Evolutionary conservation across 371 early-diverging fungal species (phyloP).

Genomic region (Blakeslea trispora): DNA sequence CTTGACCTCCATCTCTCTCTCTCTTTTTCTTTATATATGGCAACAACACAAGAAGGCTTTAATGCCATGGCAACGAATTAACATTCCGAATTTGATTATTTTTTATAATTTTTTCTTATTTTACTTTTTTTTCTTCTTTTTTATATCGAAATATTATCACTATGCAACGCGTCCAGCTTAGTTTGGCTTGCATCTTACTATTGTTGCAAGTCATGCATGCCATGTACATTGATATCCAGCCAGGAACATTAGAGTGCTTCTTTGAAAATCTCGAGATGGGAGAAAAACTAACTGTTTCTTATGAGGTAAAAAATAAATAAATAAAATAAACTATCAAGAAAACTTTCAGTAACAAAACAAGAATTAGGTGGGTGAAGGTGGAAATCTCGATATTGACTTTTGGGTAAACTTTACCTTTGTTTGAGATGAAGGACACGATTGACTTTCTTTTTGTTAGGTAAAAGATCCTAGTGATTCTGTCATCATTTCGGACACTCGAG

Average conservation of each 20-base stretch:
- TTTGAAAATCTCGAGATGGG: conserved; percentile 59
- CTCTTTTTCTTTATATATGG: too few species aligned
- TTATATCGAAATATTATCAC: not conserved
- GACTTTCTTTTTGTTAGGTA: conserved; percentile 12
- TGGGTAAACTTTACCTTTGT: conserved; percentile 50
- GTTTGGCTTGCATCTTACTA: conserved; percentile 18
- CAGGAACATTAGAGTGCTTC: conserved; percentile 51
- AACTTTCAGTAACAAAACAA: too few species aligned
- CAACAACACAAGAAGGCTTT: too few species aligned
- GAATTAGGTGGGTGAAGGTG: conserved; percentile 70
- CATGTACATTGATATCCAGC: conserved; percentile 12
- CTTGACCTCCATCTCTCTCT: too few species aligned
- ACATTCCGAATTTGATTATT: too few species aligned
- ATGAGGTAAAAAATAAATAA: conserved; percentile 56
- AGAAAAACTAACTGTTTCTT: conserved; percentile 68
- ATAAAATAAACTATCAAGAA: not conserved
- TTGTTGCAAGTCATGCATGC: conserved; percentile 9
- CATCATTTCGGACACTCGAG: conserved; percentile 49
- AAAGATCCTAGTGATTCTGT: conserved; percentile 48
- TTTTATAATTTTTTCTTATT: too few species aligned
- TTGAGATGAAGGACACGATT: too few species aligned
- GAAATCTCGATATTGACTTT: conserved; percentile 74
- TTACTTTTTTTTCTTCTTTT: not conserved
- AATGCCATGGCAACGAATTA: too few species aligned
- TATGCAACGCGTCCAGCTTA: conserved; percentile 15